Evolutionary conservation across 495 filamentous ascomycete genomes (phyloP).

Genomic region (Neurospora discreta): DNA sequence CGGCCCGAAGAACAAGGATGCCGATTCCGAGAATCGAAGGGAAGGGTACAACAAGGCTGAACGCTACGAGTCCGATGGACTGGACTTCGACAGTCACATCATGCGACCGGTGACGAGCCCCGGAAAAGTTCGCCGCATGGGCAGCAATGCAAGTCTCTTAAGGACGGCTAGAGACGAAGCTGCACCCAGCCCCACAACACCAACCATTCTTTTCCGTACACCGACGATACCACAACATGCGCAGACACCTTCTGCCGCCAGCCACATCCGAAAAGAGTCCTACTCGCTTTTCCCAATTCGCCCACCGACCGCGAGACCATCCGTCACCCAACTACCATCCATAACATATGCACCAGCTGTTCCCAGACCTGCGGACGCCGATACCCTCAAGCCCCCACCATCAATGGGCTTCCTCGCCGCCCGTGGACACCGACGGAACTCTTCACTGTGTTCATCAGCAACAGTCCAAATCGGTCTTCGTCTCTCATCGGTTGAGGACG

Average conservation of each 20-base stretch:
- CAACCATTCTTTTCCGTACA: slow-evolving; percentile 19
- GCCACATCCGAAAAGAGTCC: slow-evolving; percentile 27
- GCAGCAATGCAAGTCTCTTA: slow-evolving; percentile 24
- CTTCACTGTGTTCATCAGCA: slow-evolving; percentile 33
- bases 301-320: slow-evolving; percentile 17
- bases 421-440: slow-evolving; percentile 30
- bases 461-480: slow-evolving; percentile 40
- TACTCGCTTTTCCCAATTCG: slow-evolving; percentile 31
- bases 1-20: slow-evolving; percentile 28
- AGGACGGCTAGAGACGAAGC: slow-evolving; percentile 18
- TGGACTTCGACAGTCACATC: slow-evolving; percentile 23
- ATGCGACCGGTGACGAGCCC: slow-evolving; percentile 19
- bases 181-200: slow-evolving; percentile 3
- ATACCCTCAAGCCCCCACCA: slow-evolving; percentile 30
- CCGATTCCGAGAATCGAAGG: slow-evolving; percentile 28
- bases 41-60: slow-evolving; percentile 18
- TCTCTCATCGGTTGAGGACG: slow-evolving; percentile 35
- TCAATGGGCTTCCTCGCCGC: slow-evolving; percentile 22
- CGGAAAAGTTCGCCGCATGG: slow-evolving; percentile 16
- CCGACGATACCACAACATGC: slow-evolving; percentile 21
- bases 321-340: slow-evolving; percentile 26
- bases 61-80: slow-evolving; percentile 10
- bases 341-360: slow-evolving; percentile 30
- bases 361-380: slow-evolving; percentile 6
- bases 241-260: slow-evolving; percentile 9